phyloP scores from a whole-genome alignment of 2,329 filamentous ascomycete genomes.

The Ceratocystis albifundus region DNA sequence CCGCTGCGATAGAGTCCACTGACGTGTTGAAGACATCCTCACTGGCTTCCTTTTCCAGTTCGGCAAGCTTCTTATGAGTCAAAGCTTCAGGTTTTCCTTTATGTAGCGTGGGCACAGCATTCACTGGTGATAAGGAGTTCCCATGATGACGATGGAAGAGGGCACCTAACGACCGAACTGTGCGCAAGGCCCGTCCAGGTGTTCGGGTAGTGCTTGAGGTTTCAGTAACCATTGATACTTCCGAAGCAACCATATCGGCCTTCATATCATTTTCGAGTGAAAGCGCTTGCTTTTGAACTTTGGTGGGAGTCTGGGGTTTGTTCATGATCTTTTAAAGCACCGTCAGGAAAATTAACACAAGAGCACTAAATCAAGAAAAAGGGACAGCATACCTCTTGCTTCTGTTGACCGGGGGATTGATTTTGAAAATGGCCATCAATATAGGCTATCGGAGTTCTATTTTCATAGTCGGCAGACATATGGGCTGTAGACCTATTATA shows the following conservation, averaged over 20 bases:
- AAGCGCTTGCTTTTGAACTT: neutral
- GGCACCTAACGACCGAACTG: slow-evolving; percentile 18
- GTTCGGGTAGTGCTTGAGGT: neutral
- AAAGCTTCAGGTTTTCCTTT: neutral
- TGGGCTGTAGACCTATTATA: neutral
- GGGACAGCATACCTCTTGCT: neutral
- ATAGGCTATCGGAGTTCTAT: neutral
- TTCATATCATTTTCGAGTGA: neutral
- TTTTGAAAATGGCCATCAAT: slow-evolving; percentile 4
- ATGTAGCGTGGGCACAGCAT: slow-evolving; percentile 10
- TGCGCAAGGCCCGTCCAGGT: slow-evolving; percentile 17
- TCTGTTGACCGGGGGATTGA: neutral
- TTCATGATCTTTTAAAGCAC: neutral
- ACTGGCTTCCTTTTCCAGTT: neutral
- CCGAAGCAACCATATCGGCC: neutral
- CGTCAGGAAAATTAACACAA: neutral
- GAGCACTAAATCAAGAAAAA: too few relatives aligned
- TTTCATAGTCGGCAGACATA: neutral
- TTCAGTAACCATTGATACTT: neutral
- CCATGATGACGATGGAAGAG: slow-evolving; percentile 20
- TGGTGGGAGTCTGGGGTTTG: neutral
- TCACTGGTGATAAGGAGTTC: neutral
- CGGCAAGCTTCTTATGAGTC: slow-evolving; percentile 5
- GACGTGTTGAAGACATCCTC: slow-evolving; percentile 7
- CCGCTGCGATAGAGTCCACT: slow-evolving; percentile 11